Evolutionary conservation across 1,284 basidiomycete species (phyloP).

Genomic region (Marasmius tenuissimus): DNA sequence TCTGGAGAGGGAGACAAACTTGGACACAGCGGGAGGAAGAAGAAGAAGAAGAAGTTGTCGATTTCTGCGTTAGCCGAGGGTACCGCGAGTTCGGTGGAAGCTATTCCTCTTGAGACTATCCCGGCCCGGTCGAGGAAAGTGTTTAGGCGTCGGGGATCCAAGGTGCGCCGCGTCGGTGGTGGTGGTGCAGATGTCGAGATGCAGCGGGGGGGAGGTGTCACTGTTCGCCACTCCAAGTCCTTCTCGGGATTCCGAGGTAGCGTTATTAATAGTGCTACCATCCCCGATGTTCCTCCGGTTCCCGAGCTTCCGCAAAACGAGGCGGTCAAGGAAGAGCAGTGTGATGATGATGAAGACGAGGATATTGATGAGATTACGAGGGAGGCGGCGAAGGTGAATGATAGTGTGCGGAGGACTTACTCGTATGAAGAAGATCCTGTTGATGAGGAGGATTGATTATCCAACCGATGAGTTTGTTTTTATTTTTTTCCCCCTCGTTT

Average conservation of each 20-base stretch:
- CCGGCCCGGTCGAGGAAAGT: neutral
- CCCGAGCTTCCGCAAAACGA: too few species aligned
- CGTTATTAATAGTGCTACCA: neutral
- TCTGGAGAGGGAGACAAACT: neutral
- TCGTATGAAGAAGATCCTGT: neutral
- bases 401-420: neutral
- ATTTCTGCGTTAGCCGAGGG: too few species aligned
- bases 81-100: neutral
- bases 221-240: neutral
- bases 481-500: neutral
- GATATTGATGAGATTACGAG: neutral
- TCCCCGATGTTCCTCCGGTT: neutral
- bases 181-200: neutral
- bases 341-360: neutral
- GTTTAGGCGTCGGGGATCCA: neutral
- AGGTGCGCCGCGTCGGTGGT: neutral
- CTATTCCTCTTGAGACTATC: neutral
- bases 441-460: neutral
- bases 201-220: neutral
- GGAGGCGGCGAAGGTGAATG: neutral
- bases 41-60: neutral
- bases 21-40: neutral
- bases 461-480: neutral
- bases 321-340: neutral
- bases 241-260: neutral